Base-by-base conservation (phyloP, 1,139 yeast species). In the Spathaspora jeffriesii region DNA sequence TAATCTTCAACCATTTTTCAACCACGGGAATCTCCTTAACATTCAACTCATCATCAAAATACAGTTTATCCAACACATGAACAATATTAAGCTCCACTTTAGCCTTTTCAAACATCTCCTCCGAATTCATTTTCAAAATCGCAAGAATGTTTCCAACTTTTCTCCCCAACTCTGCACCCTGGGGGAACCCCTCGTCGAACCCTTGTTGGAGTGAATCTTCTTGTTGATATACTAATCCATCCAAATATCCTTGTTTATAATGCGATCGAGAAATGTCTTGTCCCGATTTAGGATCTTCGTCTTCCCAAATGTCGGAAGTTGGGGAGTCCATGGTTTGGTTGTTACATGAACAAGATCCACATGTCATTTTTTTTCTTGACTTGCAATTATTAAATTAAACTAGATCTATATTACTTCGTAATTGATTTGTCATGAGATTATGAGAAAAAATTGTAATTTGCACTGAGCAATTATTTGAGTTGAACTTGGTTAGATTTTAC, bases 201-300 rank as follows among this genome's bases (percentile, higher is more conserved):
- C 97, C 97, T 6, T 67, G 60, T 58, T 92, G 98, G 21, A 91
- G 69, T 37, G 85, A 80, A 13, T 66, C 64, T 52, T 88, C 96
- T 56, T 88, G 85, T 3, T 90, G 81, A n/a, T 65, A 65, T 0
- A 88, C 72, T 6, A 91, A 63, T 0, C 98, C 98, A 51, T 88
- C 97, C 2, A 89, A 65, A 58, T 89, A 92, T 0, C 98, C 98
- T 50, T 86, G 85, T 54, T 88, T 88, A 20, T 75, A 76, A 60
- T 92, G 97, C n/a, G 75, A 76, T 40, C 95, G 69, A 52, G 80
- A 61, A 25, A 79, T 52, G 45, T 73, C 77, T 3, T 73, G 69
- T 18, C 72, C 64, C 5, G 71, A 55, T 22, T 63, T 57, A 13
- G 63, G 70, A 34, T 70, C 79, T 41, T 68, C 71, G 40, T 70